These are phyloP conservation scores for Aspergillus texensis DNA, from an alignment of 2,329 filamentous ascomycete genomes.

Conservation along the genomic window DNA sequence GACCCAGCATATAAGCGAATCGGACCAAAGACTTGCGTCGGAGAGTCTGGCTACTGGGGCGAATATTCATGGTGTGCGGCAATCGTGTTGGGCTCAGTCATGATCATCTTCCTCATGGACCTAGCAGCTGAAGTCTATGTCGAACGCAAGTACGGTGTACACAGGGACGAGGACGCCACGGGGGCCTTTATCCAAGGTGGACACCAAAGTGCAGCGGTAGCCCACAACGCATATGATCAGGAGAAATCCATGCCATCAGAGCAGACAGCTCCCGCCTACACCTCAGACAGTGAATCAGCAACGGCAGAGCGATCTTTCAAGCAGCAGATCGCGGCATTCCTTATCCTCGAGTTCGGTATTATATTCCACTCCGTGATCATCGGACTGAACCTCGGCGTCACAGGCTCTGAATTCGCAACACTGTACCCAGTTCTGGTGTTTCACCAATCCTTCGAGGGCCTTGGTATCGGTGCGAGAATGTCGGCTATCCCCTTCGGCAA, in stretches of 20 bases:
- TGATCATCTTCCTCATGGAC: constrained; percentile 56
- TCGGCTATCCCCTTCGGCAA: constrained; percentile 57
- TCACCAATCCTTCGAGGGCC: constrained; percentile 66
- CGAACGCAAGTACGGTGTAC: constrained; percentile 50
- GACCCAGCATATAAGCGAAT: constrained; percentile 50
- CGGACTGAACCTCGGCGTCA: constrained; percentile 64
- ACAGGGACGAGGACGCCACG: constrained; percentile 22
- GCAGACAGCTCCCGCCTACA: constrained; percentile 9
- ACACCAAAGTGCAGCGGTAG: background rate
- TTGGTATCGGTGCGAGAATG: constrained; percentile 64
- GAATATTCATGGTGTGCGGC: constrained; percentile 57
- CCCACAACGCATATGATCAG: background rate
- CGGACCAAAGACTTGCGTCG: constrained; percentile 52
- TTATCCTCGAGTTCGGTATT: constrained; percentile 61
- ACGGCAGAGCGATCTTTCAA: constrained; percentile 42
- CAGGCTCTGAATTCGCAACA: constrained; percentile 58
- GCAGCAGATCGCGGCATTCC: constrained; percentile 44
- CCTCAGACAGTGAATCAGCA: constrained; percentile 23
- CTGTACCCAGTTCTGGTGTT: constrained; percentile 65
- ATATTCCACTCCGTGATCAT: constrained; percentile 68
- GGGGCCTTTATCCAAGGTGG: constrained; percentile 9
- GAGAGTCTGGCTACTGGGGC: constrained; percentile 57
- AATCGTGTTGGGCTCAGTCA: constrained; percentile 52
- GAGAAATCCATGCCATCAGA: background rate
- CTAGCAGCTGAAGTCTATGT: constrained; percentile 56